These are phyloP conservation scores for Mycena galopus DNA, from an alignment of 768 basidiomycete species.

Conservation along the genomic window DNA sequence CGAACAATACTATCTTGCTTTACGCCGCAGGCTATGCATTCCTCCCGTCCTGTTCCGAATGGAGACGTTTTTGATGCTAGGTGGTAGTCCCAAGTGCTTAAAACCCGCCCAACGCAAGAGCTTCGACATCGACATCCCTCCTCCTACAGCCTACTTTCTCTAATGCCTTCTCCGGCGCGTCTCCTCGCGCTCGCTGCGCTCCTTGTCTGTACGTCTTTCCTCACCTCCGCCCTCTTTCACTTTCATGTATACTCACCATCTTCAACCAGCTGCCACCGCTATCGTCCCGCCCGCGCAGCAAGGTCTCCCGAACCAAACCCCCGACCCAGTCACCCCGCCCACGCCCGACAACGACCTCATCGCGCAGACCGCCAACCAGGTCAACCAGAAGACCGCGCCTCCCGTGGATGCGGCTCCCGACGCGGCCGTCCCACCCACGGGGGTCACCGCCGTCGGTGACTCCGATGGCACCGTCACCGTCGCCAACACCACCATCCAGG, in stretches of 20 bases:
- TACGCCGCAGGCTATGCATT: slow-evolving; percentile 14
- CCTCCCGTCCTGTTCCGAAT: slow-evolving; percentile 13
- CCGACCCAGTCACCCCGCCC: slow-evolving; percentile 35
- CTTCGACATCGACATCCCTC: neutral
- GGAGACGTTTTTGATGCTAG: neutral
- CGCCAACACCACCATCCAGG: slow-evolving; percentile 30
- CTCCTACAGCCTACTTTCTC: neutral
- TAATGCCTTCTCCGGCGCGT: slow-evolving; percentile 34
- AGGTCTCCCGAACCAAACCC: slow-evolving; percentile 33
- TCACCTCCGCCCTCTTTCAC: neutral
- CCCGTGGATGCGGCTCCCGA: slow-evolving; percentile 26
- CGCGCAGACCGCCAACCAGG: slow-evolving; percentile 19
- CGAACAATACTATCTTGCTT: slow-evolving; percentile 24
- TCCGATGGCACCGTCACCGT: slow-evolving; percentile 43
- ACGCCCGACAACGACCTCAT: slow-evolving; percentile 33
- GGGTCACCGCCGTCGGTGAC: slow-evolving; percentile 61
- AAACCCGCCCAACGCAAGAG: neutral
- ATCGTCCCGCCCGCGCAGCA: slow-evolving; percentile 44
- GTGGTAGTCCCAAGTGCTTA: slow-evolving; percentile 12
- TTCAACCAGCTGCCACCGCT: slow-evolving; percentile 36
- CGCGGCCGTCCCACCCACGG: slow-evolving; percentile 38
- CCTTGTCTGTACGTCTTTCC: slow-evolving; percentile 18
- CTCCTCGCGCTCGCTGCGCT: slow-evolving; percentile 32
- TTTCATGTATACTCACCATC: neutral
- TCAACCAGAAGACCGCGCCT: slow-evolving; percentile 33